These are phyloP conservation scores for Fusarium albosuccineum DNA, from an alignment of 2,329 filamentous ascomycete species.

Conservation along the genomic window DNA sequence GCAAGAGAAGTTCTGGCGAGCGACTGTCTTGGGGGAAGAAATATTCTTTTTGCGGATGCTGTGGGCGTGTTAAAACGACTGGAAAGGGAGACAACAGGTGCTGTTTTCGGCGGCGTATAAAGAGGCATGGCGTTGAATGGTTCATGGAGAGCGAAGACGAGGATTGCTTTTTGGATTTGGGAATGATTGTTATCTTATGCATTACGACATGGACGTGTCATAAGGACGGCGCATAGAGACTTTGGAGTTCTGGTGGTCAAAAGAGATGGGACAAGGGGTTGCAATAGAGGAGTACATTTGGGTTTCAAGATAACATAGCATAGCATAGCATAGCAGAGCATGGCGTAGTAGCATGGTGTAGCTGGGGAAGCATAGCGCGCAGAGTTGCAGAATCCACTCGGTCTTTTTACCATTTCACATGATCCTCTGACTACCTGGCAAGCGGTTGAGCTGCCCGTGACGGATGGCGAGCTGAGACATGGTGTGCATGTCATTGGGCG, in stretches of 20 bases:
- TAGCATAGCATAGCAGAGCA: conserved; percentile 3
- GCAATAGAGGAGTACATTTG: background rate
- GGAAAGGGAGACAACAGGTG: conserved; percentile 58
- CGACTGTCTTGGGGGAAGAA: conserved; percentile 64
- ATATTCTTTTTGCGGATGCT: conserved; percentile 66
- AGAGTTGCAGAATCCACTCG: conserved; percentile 12
- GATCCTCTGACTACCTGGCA: background rate
- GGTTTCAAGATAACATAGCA: background rate
- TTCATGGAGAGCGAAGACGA: background rate
- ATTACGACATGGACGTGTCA: conserved; percentile 19
- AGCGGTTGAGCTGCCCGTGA: conserved; percentile 20
- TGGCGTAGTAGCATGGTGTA: background rate
- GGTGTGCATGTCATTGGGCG: conserved; percentile 6
- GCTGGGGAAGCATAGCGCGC: no score
- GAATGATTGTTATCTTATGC: background rate
- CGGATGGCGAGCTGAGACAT: conserved; percentile 19
- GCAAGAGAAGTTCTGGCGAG: conserved; percentile 61
- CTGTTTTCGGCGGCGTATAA: conserved; percentile 21
- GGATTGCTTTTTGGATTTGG: conserved; percentile 4
- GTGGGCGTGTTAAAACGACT: conserved; percentile 65
- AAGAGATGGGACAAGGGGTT: conserved; percentile 17
- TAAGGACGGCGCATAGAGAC: conserved; percentile 20
- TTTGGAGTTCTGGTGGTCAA: conserved; percentile 19
- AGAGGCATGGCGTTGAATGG: conserved; percentile 9
- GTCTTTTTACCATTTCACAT: conserved; percentile 10